Percentiles rank a stretch among this genome's conserved stretches.
These are phyloP conservation scores for Phytophthora capsici DNA, from an alignment of 352 stramenopile genomes.

Conservation along the genomic window DNA sequence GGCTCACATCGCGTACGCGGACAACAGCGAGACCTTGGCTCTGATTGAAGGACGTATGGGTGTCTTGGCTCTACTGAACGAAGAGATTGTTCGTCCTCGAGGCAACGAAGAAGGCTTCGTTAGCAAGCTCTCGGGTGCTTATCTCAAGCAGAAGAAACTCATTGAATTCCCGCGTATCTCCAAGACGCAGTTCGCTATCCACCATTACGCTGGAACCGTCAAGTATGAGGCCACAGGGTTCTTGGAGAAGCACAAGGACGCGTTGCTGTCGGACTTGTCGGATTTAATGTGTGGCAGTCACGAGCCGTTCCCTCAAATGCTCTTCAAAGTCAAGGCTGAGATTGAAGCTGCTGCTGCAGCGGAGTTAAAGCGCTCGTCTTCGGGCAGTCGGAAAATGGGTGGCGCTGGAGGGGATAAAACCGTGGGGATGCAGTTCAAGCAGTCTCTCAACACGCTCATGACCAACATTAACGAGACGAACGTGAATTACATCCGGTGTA, in stretches of 20 bases:
- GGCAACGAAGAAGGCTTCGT: conserved; percentile 76
- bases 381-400: conserved; percentile 35
- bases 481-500: conserved; percentile 85
- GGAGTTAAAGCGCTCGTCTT: conserved; percentile 33
- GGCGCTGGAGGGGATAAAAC: conserved; percentile 46
- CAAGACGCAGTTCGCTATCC: conserved; percentile 90
- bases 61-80: conserved; percentile 84
- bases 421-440: conserved; percentile 85
- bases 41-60: conserved; percentile 83
- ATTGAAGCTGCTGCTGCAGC: conserved; percentile 31
- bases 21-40: conserved; percentile 80
- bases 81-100: conserved; percentile 84
- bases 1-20: conserved; percentile 81
- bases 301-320: conserved; percentile 56
- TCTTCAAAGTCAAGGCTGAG: conserved; percentile 62
- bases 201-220: conserved; percentile 95
- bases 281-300: conserved; percentile 66
- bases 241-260: conserved; percentile 95
- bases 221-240: conserved; percentile 92
- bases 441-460: conserved; percentile 74
- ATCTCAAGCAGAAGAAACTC: conserved; percentile 58
- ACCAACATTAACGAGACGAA: conserved; percentile 76
- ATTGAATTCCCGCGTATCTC: conserved; percentile 76
- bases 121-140: conserved; percentile 58
- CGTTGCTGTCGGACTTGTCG: conserved; percentile 92